phyloP scores from a whole-genome alignment of 331 rosid genomes.

The Acacia concinna region DNA sequence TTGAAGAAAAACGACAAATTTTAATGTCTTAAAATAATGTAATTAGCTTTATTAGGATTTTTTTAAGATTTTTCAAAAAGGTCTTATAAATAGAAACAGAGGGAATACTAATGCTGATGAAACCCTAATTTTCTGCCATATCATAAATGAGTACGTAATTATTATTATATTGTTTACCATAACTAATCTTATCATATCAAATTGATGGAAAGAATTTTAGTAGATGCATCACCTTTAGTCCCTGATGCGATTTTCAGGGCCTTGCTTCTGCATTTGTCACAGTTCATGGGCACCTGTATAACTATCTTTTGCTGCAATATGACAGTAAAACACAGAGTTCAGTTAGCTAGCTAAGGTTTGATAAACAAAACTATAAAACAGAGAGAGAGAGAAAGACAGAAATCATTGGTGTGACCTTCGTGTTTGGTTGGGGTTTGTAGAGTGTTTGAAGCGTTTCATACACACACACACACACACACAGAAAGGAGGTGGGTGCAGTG shows the following conservation, averaged over 20 bases:
- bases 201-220: no score
- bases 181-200: no score
- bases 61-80: no score
- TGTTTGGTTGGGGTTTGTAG: neutral
- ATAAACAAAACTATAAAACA: neutral
- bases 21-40: no score
- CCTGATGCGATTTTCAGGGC: neutral
- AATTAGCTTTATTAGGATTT: no score
- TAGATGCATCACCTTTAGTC: neutral
- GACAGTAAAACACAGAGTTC: neutral
- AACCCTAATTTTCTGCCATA: no score
- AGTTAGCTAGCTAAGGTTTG: neutral
- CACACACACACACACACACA: neutral
- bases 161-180: no score
- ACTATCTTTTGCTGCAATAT: conserved; percentile 8
- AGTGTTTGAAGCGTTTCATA: neutral
- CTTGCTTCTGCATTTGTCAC: neutral
- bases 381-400: neutral
- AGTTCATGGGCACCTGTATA: neutral
- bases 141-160: no score
- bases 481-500: no score
- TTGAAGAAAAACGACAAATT: no score
- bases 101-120: no score
- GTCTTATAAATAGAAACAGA: no score
- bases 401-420: neutral